These are phyloP conservation scores for Andalucia godoyi DNA, from an alignment of 78 protist genomes.

Conservation along the genomic window DNA sequence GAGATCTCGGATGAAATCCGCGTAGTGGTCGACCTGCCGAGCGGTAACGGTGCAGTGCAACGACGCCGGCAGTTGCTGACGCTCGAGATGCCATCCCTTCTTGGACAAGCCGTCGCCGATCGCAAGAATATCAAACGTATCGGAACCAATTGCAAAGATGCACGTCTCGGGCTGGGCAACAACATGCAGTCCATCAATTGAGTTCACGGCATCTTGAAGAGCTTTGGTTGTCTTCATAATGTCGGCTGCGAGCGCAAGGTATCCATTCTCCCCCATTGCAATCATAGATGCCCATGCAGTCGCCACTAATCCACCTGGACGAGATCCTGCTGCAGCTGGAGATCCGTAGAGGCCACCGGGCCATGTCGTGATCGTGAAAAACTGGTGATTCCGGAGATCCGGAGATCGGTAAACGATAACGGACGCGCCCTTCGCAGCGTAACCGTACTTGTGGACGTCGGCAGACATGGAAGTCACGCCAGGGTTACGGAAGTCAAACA, in stretches of 20 bases:
- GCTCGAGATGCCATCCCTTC: slow-evolving; percentile 24
- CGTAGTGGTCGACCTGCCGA: background rate
- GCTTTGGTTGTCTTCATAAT: background rate
- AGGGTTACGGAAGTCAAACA: slow-evolving; percentile 51
- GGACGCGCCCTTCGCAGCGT: slow-evolving; percentile 64
- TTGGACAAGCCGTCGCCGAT: slow-evolving; percentile 7
- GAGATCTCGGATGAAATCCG: background rate
- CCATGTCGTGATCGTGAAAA: slow-evolving; percentile 29
- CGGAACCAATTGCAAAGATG: background rate
- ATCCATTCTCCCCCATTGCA: slow-evolving; percentile 53
- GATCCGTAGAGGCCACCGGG: slow-evolving; percentile 75
- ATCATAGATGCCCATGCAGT: slow-evolving; percentile 80
- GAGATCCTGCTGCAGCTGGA: slow-evolving; percentile 65
- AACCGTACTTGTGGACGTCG: slow-evolving; percentile 89
- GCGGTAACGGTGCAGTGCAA: slow-evolving; percentile 10
- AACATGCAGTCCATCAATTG: background rate
- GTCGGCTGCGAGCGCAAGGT: background rate
- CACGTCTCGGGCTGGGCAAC: slow-evolving; percentile 8
- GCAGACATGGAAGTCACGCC: slow-evolving; percentile 73
- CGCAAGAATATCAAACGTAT: slow-evolving; percentile 1
- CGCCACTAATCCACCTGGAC: slow-evolving; percentile 75
- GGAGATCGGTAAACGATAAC: background rate
- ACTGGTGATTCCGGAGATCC: background rate
- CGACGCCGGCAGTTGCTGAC: slow-evolving; percentile 16
- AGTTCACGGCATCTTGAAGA: background rate